Evolutionary conservation across 257 asterid genomes (phyloP), one percentile per base, ranked within the genome.

Genomic region (Gentiana dahurica): DNA sequence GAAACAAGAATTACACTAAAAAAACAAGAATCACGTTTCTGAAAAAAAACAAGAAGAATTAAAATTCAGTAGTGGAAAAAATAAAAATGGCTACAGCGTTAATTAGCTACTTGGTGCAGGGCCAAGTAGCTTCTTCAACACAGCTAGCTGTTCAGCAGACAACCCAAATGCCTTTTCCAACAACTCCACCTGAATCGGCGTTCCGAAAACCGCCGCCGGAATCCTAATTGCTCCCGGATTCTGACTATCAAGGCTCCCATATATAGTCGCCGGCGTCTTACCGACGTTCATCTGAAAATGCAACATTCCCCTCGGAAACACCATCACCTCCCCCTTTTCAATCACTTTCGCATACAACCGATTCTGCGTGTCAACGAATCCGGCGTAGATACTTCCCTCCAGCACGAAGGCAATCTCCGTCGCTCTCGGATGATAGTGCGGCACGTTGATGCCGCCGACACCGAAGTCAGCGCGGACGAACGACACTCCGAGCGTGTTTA

Each of bases 211-310:
- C 15, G 69, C 55, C 34, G 81, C 69, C 1, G 85, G 88, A 38
- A 81, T 78, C 50, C 71, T 78, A 63, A 58, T 78, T 9, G 38
- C 67, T 9, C 89, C 89, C 3, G 86, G 83, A 56, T 76, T 78
- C 62, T 78, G 83, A 69, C 86, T 79, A 62, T 79, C 72, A 4
- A 79, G 79, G 52, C 79, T 71, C 4, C 79, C 86, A 33, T 73
- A 76, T 6, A 76, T 58, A 4, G 78, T 72, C 2, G 86, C 86
- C 0, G 65, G 53, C 33, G 72, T 53, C 54, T 72, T 47, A 7
- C 86, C 89, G 33, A 70, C 77, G 58, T 81, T 81, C 83, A 78
- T 81, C 80, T 76, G 83, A 63, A 81, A 81, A 76, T 81, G 89
- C 59, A 76, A 79, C 4, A 81, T 49, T 4, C 89, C 89, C 52